Evolutionary conservation across 805 yeast species (phyloP).

Genomic region (Barnettozyma vustinii): DNA sequence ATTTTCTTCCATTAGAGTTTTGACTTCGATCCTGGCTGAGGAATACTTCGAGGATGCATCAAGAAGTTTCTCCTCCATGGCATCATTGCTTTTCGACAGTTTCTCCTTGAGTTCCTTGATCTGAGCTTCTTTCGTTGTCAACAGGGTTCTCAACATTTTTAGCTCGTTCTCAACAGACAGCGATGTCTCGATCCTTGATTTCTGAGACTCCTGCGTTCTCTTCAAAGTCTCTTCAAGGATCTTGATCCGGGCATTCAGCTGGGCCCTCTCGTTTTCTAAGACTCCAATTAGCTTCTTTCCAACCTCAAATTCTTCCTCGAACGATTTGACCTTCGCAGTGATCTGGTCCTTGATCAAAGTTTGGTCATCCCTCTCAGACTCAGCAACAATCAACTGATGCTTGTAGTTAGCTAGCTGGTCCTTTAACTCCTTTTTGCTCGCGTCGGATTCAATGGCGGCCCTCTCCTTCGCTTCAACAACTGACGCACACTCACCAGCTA

Average conservation of each 20-base stretch:
- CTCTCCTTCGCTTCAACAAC: constrained; percentile 41
- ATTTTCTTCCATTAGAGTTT: constrained; percentile 40
- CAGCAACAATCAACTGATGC: background rate
- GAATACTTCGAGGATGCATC: constrained; percentile 28
- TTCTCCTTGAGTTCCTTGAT: constrained; percentile 28
- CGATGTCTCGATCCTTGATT: constrained; percentile 10
- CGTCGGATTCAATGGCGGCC: background rate
- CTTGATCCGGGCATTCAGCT: constrained; percentile 14
- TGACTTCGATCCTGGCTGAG: constrained; percentile 32
- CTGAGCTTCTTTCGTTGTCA: constrained; percentile 30
- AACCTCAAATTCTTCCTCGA: constrained; percentile 21
- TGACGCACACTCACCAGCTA: constrained; percentile 25
- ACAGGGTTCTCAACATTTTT: constrained; percentile 22
- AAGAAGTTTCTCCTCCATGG: constrained; percentile 31
- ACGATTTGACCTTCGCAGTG: constrained; percentile 21
- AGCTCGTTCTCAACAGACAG: constrained; percentile 27
- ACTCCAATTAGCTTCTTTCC: constrained; percentile 23
- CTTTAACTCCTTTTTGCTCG: background rate
- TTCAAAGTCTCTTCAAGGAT: constrained; percentile 17
- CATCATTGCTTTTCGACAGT: constrained; percentile 27
- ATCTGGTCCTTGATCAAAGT: constrained; percentile 5
- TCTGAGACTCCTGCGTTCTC: constrained; percentile 14
- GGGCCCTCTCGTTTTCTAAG: constrained; percentile 21
- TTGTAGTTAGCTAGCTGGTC: background rate
- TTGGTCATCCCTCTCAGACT: background rate